Evolutionary conservation across 192 early-diverging fungal species (phyloP), one percentile per base, ranked within the genome.

Genomic region (Geranomyces michiganensis): DNA sequence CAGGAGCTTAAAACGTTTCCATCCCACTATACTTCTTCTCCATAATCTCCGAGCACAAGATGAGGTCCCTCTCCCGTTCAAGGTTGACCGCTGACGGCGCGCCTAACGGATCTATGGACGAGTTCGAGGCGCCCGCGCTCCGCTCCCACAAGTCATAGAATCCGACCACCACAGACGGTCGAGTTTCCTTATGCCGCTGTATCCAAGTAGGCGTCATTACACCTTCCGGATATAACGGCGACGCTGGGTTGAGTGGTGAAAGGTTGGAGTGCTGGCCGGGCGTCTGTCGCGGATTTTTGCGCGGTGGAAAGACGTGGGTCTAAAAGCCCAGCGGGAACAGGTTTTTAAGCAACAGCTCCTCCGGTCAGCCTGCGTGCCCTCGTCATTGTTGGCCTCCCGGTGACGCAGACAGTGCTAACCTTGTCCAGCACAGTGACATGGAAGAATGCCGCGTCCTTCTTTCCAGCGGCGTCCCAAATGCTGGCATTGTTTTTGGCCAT

Each of bases 201-300:
- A 93, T 67, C 91, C 91, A 96, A 15, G 70, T 43, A 0, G 91
- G 85, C 0, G 84, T 76, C 72, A 96, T 88, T n/a, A 96, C 74
- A 21, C 94, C 94, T 77, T 94, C 92, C 0, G 94, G 93, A 81
- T 89, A 83, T 56, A 94, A 67, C 13, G 91, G 88, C 8, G 94
- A 96, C 6, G 77, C 68, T 7, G 82, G 80, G 22, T 78, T 81
- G 0, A 86, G 74, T 6, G 94, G 94, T 4, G 93, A 94, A 19
- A 95, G 68, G 9, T 81, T 60, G 17, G 89, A 90, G 70, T 85
- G 73, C 26, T 65, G 61, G 7, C 8, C 32, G 53, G 68, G 68
- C 19, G 56, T 46, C 15, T 55, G n/a, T 27, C 45, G 27, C 7
- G 51, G 27, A 4, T 17, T 22, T 36, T 67, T 76, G 19, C 64